Evolutionary conservation across 108 stramenopile genomes (phyloP), one percentile per base, ranked within the genome.

Genomic region (Chaetoceros tenuissimus): DNA sequence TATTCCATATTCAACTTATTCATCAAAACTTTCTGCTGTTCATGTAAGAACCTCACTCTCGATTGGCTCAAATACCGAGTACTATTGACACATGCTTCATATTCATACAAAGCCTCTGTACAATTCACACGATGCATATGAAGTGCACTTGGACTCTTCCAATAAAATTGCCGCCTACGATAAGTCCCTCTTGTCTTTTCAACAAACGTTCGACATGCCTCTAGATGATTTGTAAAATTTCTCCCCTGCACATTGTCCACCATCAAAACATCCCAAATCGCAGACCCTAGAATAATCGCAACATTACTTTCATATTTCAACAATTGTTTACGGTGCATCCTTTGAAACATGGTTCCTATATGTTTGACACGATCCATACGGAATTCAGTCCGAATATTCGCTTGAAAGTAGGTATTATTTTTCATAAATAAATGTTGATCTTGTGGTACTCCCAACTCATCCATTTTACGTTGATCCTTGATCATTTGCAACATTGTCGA

Each of bases 21-120:
- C 44, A 44, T 48, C 23, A 63, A 31, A 28, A 64, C 21, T 27
- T 55, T 60, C 48, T 71, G 70, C 24, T 21, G 13, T 19, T 21
- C 44, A 66, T 71, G 60, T 45, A 71, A 45, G 13, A 55, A 26
- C 28, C n/a, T 21, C n/a, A 43, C 43, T 13, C 64, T 57, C 17
- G 70, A 66, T 22, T 63, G 19, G 28, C 56, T 64, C 64, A 66
- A 55, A 58, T 71, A 66, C 29, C 31, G 30, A 20, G 23, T 31
- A 31, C 51, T 28, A 5, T 44, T 51, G 20, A 28, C 27, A 10
- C 28, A 29, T 5, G 34, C 34, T 10, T 40, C 8, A 5, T 5
- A 5, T 20, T 25, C 25, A 8, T 24, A 18, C 24, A 5, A 7
- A 24, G 46, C 48, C 7, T 29, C 46, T 13, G 43, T 25, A 22